Evolutionary conservation across 2,329 filamentous ascomycete species (phyloP).

Genomic region (Beauveria sp.): DNA sequence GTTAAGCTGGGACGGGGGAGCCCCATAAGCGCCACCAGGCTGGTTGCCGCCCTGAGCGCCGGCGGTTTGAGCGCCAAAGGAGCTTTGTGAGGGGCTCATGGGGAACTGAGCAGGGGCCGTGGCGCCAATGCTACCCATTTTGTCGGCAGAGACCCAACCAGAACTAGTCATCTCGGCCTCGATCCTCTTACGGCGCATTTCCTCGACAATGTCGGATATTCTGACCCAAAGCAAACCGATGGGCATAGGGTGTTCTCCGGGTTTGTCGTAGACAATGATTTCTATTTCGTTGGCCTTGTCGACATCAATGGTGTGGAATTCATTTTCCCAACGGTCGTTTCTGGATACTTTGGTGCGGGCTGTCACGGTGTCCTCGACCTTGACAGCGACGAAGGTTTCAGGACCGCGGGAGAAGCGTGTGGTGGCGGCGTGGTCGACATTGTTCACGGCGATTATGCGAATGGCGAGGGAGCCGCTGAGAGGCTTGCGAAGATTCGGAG

Average conservation of each 20-base stretch:
- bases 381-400: conserved; percentile 92
- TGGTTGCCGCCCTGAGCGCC: conserved; percentile 16
- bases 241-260: conserved; percentile 79
- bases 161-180: conserved; percentile 91
- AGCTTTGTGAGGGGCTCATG: conserved; percentile 40
- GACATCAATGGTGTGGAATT: conserved; percentile 85
- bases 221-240: conserved; percentile 95
- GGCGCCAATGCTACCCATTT: conserved; percentile 61
- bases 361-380: conserved; percentile 90
- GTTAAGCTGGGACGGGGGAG: conserved; percentile 44
- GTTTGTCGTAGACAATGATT: conserved; percentile 94
- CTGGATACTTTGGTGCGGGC: conserved; percentile 79
- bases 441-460: conserved; percentile 79
- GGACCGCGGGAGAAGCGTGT: conserved; percentile 80
- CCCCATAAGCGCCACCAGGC: conserved; percentile 24
- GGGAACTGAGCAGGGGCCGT: conserved; percentile 50
- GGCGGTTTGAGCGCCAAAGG: conserved; percentile 32
- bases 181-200: conserved; percentile 94
- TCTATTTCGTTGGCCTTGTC: conserved; percentile 99
- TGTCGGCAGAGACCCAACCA: conserved; percentile 95
- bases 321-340: conserved; percentile 85
- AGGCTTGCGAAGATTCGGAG: conserved; percentile 92
- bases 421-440: conserved; percentile 86
- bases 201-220: conserved; percentile 94
- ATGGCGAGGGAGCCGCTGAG: conserved; percentile 84